These are phyloP conservation scores for Calocera viscosa DNA, from an alignment of 768 basidiomycete species.

Conservation along the genomic window DNA sequence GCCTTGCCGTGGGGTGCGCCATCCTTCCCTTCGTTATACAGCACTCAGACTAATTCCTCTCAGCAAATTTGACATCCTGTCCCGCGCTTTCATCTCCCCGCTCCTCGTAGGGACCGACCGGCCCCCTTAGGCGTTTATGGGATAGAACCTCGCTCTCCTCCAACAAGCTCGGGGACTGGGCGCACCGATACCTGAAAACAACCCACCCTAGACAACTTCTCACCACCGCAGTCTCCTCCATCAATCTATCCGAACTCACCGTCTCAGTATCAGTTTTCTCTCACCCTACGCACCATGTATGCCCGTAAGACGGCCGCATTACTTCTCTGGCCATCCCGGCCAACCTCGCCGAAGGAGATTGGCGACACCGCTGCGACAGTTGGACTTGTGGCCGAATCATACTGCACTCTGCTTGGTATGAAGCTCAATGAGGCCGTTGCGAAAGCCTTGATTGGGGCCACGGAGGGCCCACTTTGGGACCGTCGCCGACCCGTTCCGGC, in stretches of 20 bases:
- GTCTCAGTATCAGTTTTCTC: conserved; percentile 15
- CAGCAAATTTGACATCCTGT: conserved; percentile 7
- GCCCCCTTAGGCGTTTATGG: conserved; percentile 51
- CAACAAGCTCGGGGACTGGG: conserved; percentile 23
- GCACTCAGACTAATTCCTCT: neutral
- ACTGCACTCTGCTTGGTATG: conserved; percentile 60
- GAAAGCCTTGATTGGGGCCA: conserved; percentile 46
- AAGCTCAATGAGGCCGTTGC: conserved; percentile 74
- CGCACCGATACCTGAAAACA: conserved; percentile 15
- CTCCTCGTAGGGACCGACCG: conserved; percentile 53
- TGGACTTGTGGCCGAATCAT: conserved; percentile 64
- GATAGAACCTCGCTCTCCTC: conserved; percentile 24
- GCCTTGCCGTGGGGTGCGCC: neutral
- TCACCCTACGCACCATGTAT: conserved; percentile 38
- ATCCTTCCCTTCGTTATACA: neutral
- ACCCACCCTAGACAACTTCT: conserved; percentile 15
- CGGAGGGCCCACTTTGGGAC: conserved; percentile 39
- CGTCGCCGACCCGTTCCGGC: conserved; percentile 63
- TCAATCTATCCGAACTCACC: conserved; percentile 17
- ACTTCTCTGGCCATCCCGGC: conserved; percentile 50
- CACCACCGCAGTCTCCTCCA: conserved; percentile 16
- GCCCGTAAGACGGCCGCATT: conserved; percentile 55
- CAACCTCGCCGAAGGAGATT: conserved; percentile 42
- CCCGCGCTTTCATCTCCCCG: conserved; percentile 9
- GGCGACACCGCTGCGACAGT: conserved; percentile 29